Evolutionary conservation across 2,329 filamentous ascomycete species (phyloP), one percentile per base, ranked within the genome.

Genomic region (Atkinsonella hypoxylon): DNA sequence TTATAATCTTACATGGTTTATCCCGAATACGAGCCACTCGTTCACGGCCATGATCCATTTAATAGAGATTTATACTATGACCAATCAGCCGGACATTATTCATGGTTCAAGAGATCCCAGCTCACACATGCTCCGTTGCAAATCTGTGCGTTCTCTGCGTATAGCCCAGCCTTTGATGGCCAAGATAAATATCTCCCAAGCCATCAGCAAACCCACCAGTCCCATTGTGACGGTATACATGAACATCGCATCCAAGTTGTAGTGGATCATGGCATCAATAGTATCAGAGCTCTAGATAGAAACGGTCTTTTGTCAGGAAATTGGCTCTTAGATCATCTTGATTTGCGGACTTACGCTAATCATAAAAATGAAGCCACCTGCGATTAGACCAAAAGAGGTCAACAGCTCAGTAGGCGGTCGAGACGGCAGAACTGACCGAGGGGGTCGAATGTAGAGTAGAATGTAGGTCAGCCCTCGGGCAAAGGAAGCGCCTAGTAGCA

Each of bases 281-380:
- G 85, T 85, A 61, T 94, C 89, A 51, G 79, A 78, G 54, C 86
- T 85, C 81, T 86, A 34, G 22, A 12, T 13, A 13, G 10, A 9
- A 4, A 26, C 26, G 18, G 22, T 15, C 7, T 30, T n/a, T 39
- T 40, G 17, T 45, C n/a, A 45, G n/a, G 4, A 30, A 31, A 5
- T 30, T 22, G 26, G 26, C 26, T 26, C 26, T n/a, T 10, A 17
- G 18, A n/a, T n/a, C 20, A 11, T 13, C 17, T 15, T 18, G 12
- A 6, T 18, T 17, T 39, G 3, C 18, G 9, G 2, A 79, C 83
- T 74, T 72, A 86, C 83, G 64, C 89, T 95, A 54, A 87, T 77
- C 87, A 96, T 95, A 69, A 97, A 96, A 50, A 96, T 83, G 44
- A 94, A 73, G 6, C 93, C 91, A 26, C 93, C 91, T 1, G 87